Conservation (phyloP, 805 yeast species). For the Ogataea ganodermae region DNA sequence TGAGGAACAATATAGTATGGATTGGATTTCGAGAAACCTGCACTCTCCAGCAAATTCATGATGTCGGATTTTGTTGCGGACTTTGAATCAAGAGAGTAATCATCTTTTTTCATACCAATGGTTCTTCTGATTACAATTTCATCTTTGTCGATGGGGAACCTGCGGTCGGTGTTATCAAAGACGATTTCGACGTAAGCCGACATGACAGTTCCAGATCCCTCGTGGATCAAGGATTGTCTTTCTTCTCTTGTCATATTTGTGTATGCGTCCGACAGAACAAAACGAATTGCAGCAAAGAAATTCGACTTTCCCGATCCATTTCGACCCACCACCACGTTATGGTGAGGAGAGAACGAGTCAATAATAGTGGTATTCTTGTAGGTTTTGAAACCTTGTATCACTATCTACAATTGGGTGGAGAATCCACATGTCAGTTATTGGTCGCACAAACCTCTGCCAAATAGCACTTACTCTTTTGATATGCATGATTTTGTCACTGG, state of each 20-base stretch:
- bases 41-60: conserved; percentile 80
- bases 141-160: conserved; percentile 68
- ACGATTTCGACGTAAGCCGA: conserved; percentile 90
- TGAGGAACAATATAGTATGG: conserved; percentile 98
- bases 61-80: conserved; percentile 79
- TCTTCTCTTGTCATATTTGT: conserved; percentile 83
- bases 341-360: conserved; percentile 74
- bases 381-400: conserved; percentile 91
- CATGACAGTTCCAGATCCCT: conserved; percentile 87
- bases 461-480: conserved; percentile 34
- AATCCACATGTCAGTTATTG: conserved; percentile 4
- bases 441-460: not conserved
- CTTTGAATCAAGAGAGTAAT: conserved; percentile 79
- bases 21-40: conserved; percentile 87
- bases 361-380: conserved; percentile 81
- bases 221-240: conserved; percentile 83
- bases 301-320: conserved; percentile 98
- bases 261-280: conserved; percentile 88
- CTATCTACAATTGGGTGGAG: conserved; percentile 42
- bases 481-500: conserved; percentile 10
- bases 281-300: conserved; percentile 91
- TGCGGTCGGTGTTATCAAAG: conserved; percentile 76
- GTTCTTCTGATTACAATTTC: conserved; percentile 83
- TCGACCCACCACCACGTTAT: conserved; percentile 86
- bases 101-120: conserved; percentile 91